Base-by-base conservation (phyloP, 1,284 basidiomycete species). In the Malassezia obtusa region DNA sequence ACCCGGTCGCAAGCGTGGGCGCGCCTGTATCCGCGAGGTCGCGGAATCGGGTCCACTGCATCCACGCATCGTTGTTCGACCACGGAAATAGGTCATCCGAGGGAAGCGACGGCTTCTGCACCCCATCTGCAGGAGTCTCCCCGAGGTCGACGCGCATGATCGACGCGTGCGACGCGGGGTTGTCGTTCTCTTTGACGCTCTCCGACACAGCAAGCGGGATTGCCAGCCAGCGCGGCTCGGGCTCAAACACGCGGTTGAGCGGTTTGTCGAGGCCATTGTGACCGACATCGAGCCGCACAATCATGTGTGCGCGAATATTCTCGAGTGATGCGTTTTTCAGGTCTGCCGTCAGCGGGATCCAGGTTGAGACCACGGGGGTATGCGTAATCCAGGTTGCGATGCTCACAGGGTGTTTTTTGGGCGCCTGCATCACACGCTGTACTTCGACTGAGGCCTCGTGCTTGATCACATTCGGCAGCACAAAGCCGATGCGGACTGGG, bases 311-410 rank as follows among this genome's bases (percentile, higher is more conserved):
- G 11, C 51, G 33, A 3, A 49, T 21, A 4, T 22, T n/a, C n/a
- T 22, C 12, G 12, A 30, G 37, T 10, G 37, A 17, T 1, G 26
- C 7, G 24, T 7, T 35, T 6, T 12, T 11, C 17, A n/a, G n/a
- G 7, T 36, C 22, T 17, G 24, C n/a, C 3, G 33, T 25, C 2
- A 47, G 21, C 3, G 28, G 35, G 11, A 47, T 32, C 45, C 45
- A 47, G 17, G 45, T 47, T 4, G 45, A 14, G 12, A 47, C 10
- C 14, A 47, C 33, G n/a, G 45, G 45, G 12, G 35, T 47, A 11
- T 47, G 12, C 6, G 28, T 14, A 15, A 47, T 36, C 45, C 45
- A 47, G 4, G 26, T 21, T 12, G 45, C 33, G 28, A 38, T 9
- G 19, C 45, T 37, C 32, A 47, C 26, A 8, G 45, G 33, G 3